Percentiles rank a stretch among this genome's conserved stretches.
Conservation (phyloP, 2,329 filamentous ascomycete genomes). For the Alternaria dauci region DNA sequence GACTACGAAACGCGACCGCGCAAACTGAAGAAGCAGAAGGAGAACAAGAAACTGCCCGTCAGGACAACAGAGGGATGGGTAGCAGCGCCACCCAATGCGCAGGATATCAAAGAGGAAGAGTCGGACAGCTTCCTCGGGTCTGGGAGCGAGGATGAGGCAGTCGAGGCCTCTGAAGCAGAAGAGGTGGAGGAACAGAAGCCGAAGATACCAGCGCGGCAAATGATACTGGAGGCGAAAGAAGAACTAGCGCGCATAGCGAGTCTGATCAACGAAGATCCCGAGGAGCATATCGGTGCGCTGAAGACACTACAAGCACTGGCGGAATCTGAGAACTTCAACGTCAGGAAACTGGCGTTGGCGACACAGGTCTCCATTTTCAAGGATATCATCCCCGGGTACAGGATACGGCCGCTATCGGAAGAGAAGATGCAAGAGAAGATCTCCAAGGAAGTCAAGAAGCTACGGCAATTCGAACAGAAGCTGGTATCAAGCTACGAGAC, state of each 20-base stretch:
- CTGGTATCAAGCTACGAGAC: conserved; percentile 84
- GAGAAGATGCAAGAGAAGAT: conserved; percentile 79
- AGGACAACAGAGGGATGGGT: conserved; percentile 82
- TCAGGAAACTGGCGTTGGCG: conserved; percentile 85
- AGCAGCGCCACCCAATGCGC: conserved; percentile 59
- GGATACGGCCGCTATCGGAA: conserved; percentile 83
- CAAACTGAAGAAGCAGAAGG: conserved; percentile 75
- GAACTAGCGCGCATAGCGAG: conserved; percentile 85
- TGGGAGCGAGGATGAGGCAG: conserved; percentile 61
- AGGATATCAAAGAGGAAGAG: conserved; percentile 61
- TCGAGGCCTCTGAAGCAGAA: conserved; percentile 54
- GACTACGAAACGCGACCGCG: conserved; percentile 84
- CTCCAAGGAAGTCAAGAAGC: conserved; percentile 86
- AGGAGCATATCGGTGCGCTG: conserved; percentile 84
- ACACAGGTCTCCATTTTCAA: conserved; percentile 92
- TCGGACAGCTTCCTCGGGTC: conserved; percentile 71
- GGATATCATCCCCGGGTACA: conserved; percentile 94
- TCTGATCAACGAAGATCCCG: conserved; percentile 87
- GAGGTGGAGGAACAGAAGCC: conserved; percentile 62
- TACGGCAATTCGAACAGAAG: conserved; percentile 86
- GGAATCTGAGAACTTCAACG: conserved; percentile 71
- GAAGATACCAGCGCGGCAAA: conserved; percentile 75
- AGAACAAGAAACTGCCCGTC: conserved; percentile 81
- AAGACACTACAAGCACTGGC: conserved; percentile 79
- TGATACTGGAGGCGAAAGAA: conserved; percentile 88